These are phyloP conservation scores for Trypanosoma theileri DNA, from an alignment of 208 protist genomes.

Conservation along the genomic window DNA sequence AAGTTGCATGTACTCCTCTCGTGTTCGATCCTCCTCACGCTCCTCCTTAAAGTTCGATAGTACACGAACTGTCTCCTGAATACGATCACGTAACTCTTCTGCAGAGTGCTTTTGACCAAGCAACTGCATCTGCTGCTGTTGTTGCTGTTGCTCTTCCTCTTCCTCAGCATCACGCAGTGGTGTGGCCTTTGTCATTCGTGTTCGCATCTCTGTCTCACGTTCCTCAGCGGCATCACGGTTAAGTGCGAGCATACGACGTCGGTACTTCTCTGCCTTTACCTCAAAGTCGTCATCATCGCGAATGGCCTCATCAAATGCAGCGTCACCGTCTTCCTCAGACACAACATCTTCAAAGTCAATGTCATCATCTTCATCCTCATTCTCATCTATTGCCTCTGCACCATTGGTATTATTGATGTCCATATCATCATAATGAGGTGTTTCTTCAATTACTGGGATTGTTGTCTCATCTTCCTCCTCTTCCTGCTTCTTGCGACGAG, in stretches of 20 bases:
- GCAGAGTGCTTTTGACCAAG: slow-evolving; percentile 65
- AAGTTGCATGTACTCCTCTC: slow-evolving; percentile 93
- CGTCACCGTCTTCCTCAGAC: slow-evolving; percentile 32
- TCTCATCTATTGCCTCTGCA: no score
- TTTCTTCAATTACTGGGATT: not conserved
- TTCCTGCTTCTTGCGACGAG: no score
- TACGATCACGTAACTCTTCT: slow-evolving; percentile 85
- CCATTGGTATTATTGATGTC: no score
- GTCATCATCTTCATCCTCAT: slow-evolving; percentile 25
- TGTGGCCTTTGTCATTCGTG: slow-evolving; percentile 53
- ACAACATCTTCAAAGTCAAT: slow-evolving; percentile 62
- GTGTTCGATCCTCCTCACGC: slow-evolving; percentile 77
- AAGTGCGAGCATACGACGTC: slow-evolving; percentile 60
- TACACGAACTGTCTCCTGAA: slow-evolving; percentile 91
- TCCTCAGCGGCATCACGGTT: slow-evolving; percentile 66
- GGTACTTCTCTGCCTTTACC: slow-evolving; percentile 76
- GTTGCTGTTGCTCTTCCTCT: slow-evolving; percentile 35
- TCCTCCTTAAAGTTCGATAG: slow-evolving; percentile 92
- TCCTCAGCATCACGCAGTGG: slow-evolving; percentile 50
- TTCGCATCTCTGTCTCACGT: slow-evolving; percentile 52
- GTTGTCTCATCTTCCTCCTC: no score
- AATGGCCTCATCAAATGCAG: slow-evolving; percentile 37
- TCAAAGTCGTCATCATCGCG: slow-evolving; percentile 83
- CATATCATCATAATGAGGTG: not conserved
- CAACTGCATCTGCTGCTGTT: slow-evolving; percentile 43